These are phyloP conservation scores for Penicillium simplicissimum DNA, from an alignment of 495 filamentous ascomycete genomes.

Conservation along the genomic window DNA sequence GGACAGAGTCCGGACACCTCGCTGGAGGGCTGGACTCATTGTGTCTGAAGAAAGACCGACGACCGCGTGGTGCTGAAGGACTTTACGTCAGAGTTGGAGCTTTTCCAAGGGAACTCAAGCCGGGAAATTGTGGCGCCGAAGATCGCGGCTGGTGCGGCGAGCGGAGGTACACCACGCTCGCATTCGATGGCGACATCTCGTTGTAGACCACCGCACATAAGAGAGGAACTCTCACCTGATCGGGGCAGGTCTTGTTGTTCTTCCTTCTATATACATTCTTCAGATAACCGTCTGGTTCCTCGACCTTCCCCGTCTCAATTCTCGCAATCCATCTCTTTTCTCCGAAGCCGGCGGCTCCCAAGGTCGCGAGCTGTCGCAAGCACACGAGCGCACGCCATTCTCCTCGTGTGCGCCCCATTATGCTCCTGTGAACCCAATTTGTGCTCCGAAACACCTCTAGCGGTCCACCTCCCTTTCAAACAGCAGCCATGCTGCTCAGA, in stretches of 20 bases:
- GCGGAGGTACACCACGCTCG: slow-evolving; percentile 20
- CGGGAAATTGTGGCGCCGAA: slow-evolving; percentile 36
- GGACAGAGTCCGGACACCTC: slow-evolving; percentile 41
- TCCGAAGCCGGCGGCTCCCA: slow-evolving; percentile 45
- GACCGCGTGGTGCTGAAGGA: slow-evolving; percentile 11
- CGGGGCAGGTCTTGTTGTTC: not conserved
- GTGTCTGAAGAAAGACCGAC: slow-evolving; percentile 19
- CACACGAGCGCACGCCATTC: slow-evolving; percentile 15
- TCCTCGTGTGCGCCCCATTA: slow-evolving; percentile 23
- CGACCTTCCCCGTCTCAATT: not conserved
- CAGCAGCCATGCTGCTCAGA: slow-evolving; percentile 46
- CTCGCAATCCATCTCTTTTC: slow-evolving; percentile 27
- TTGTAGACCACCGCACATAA: not conserved
- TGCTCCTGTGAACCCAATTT: slow-evolving; percentile 31
- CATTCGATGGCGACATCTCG: slow-evolving; percentile 24
- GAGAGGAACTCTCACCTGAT: not conserved
- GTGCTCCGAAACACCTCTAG: slow-evolving; percentile 1
- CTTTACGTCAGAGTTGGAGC: slow-evolving; percentile 38
- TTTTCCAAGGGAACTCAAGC: slow-evolving; percentile 12
- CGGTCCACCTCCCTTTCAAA: not conserved
- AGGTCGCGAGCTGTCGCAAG: slow-evolving; percentile 29
- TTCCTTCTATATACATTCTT: not conserved
- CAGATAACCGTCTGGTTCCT: not conserved
- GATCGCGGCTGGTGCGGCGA: slow-evolving; percentile 10
- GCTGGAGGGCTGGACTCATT: slow-evolving; percentile 43